Percentiles rank a stretch among this genome's conserved stretches.
Evolutionary conservation across 768 basidiomycete species (phyloP).

Genomic region (Macrolepiota dolichaula): DNA sequence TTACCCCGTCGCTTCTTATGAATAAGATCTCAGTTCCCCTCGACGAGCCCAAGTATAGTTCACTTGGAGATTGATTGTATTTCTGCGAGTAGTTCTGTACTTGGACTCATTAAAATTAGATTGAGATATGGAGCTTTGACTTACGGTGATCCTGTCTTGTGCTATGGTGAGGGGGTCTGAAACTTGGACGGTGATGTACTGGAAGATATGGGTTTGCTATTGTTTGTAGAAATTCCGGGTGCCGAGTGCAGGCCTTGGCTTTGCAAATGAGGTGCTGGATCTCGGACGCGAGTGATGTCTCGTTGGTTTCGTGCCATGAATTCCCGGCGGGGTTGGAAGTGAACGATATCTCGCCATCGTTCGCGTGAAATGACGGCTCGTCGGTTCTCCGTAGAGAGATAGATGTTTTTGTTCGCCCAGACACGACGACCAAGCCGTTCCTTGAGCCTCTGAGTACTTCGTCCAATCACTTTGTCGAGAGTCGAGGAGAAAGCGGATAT

Average conservation of each 20-base stretch:
- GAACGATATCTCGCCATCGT: conserved; percentile 49
- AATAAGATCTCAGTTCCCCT: neutral
- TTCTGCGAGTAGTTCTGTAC: neutral
- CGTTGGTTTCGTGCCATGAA: neutral
- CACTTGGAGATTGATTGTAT: neutral
- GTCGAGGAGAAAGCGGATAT: conserved; percentile 42
- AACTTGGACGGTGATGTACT: neutral
- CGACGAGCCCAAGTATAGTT: neutral
- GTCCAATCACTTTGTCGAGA: conserved; percentile 40
- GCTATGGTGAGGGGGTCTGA: neutral
- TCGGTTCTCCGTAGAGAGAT: conserved; percentile 29
- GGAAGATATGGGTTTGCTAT: neutral
- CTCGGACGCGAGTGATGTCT: neutral
- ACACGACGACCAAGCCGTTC: conserved; percentile 78
- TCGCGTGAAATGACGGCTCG: conserved; percentile 35
- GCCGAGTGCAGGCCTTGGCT: neutral
- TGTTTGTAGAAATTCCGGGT: neutral
- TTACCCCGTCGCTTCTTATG: neutral
- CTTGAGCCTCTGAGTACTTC: conserved; percentile 61
- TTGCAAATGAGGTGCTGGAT: neutral
- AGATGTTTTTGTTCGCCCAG: conserved; percentile 59
- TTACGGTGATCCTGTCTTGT: neutral
- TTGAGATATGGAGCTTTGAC: neutral
- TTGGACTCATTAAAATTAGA: neutral
- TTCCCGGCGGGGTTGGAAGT: conserved; percentile 32